These are phyloP conservation scores for Fragaria iinumae DNA, from an alignment of 306 rosid species.

Conservation along the genomic window DNA sequence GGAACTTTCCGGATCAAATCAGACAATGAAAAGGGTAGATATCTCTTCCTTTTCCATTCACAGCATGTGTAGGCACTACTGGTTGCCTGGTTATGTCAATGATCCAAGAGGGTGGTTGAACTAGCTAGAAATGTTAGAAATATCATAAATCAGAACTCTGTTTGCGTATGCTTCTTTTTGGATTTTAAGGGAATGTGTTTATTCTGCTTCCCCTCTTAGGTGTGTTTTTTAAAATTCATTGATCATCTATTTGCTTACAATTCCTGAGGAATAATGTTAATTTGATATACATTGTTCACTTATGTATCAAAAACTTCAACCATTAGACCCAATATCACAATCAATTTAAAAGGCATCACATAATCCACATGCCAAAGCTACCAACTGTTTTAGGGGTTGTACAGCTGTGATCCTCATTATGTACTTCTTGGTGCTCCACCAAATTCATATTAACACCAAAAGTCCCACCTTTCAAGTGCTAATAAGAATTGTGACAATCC, in stretches of 20 bases:
- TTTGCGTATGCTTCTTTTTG: neutral
- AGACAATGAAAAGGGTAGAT: too few species aligned
- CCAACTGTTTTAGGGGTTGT: neutral
- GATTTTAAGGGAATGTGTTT: neutral
- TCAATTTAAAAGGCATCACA: neutral
- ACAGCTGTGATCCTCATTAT: conserved; percentile 1
- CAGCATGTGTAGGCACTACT: too few species aligned
- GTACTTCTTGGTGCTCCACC: neutral
- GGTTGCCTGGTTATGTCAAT: too few species aligned
- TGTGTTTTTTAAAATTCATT: neutral
- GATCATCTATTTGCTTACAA: neutral
- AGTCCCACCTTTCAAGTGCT: conserved; percentile 3
- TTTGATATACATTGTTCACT: neutral
- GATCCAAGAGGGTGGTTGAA: too few species aligned
- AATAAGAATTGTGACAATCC: conserved; percentile 2
- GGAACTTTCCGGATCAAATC: neutral
- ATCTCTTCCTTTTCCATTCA: too few species aligned
- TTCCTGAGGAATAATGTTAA: neutral
- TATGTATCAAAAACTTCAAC: neutral
- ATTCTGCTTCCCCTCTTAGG: neutral
- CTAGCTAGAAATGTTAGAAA: neutral
- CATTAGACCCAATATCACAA: neutral
- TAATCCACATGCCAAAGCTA: neutral
- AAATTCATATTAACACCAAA: neutral
- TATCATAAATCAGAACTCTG: neutral